Evolutionary conservation across 2,329 filamentous ascomycete species (phyloP).

Genomic region (Macrophomina pseudophaseolina): DNA sequence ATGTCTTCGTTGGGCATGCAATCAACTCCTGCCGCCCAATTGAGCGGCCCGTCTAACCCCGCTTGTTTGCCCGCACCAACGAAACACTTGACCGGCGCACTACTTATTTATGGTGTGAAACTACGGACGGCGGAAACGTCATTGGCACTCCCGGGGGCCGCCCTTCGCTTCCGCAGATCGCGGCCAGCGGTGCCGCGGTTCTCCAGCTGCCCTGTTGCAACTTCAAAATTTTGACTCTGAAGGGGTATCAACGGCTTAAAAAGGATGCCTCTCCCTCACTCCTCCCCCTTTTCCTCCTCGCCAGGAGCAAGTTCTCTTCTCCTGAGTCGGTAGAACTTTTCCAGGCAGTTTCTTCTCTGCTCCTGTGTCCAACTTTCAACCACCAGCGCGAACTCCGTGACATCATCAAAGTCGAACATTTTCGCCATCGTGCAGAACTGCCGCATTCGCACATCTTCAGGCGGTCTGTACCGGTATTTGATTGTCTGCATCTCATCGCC

Average conservation of each 20-base stretch:
- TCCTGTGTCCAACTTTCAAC: conserved; percentile 92
- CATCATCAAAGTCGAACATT: conserved; percentile 75
- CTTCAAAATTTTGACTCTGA: background rate
- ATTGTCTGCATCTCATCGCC: conserved; percentile 39
- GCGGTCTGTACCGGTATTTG: conserved; percentile 72
- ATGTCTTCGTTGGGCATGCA: background rate
- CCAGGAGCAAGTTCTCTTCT: conserved; percentile 50
- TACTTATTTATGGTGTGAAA: background rate
- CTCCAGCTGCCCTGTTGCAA: conserved; percentile 18
- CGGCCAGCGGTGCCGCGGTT: conserved; percentile 11
- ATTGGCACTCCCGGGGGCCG: background rate
- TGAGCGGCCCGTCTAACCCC: background rate
- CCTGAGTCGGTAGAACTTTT: conserved; percentile 77
- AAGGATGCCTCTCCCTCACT: conserved; percentile 12
- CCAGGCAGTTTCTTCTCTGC: conserved; percentile 76
- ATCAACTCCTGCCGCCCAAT: background rate
- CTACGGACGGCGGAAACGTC: conserved; percentile 4
- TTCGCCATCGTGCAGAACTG: conserved; percentile 93
- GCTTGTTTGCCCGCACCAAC: conserved; percentile 1
- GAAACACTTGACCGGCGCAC: background rate
- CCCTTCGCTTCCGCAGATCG: conserved; percentile 24
- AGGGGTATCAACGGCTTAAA: conserved; percentile 18
- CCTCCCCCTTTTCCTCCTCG: conserved; percentile 18
- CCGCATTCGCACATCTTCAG: conserved; percentile 72
- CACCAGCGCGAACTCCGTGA: conserved; percentile 83